Conservation (phyloP, 1,284 basidiomycete genomes). For the Boletus hoseneyae region DNA sequence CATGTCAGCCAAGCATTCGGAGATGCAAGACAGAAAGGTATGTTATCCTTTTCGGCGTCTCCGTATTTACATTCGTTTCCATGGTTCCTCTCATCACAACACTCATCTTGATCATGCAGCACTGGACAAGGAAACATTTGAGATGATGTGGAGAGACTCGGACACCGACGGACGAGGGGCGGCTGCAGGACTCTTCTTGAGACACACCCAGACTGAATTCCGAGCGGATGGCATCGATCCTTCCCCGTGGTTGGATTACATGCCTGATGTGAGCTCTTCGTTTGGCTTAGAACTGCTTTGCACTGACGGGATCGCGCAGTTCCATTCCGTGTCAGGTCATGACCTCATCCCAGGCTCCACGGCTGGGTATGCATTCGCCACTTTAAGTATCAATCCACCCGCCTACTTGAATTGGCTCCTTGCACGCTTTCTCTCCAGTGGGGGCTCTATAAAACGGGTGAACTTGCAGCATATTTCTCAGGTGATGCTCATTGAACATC, state of each 20-base stretch:
- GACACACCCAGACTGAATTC: slow-evolving; percentile 59
- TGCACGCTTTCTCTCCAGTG: slow-evolving; percentile 54
- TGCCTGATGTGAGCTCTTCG: slow-evolving; percentile 56
- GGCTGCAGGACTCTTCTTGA: slow-evolving; percentile 58
- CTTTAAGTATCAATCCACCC: slow-evolving; percentile 66
- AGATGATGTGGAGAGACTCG: slow-evolving; percentile 68
- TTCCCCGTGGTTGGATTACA: slow-evolving; percentile 47
- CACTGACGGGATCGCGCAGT: slow-evolving; percentile 36
- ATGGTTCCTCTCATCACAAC: background rate
- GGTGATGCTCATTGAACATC: slow-evolving; percentile 27
- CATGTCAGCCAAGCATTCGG: slow-evolving; percentile 57
- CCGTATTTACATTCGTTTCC: background rate
- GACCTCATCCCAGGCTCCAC: slow-evolving; percentile 43
- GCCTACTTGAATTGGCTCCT: slow-evolving; percentile 68
- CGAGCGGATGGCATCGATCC: slow-evolving; percentile 42
- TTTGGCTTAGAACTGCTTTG: background rate
- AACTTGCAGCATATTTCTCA: slow-evolving; percentile 63
- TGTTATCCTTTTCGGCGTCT: slow-evolving; percentile 10
- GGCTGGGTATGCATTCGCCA: slow-evolving; percentile 56
- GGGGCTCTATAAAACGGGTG: slow-evolving; percentile 57
- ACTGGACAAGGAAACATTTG: slow-evolving; percentile 71
- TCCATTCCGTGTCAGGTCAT: slow-evolving; percentile 42
- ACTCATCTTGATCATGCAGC: slow-evolving; percentile 35
- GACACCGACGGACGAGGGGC: slow-evolving; percentile 49
- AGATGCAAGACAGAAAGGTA: slow-evolving; percentile 51